Percentiles rank a stretch among this genome's conserved stretches.
phyloP scores from a whole-genome alignment of 305 asterid genomes.

The Striga hermonthica region DNA sequence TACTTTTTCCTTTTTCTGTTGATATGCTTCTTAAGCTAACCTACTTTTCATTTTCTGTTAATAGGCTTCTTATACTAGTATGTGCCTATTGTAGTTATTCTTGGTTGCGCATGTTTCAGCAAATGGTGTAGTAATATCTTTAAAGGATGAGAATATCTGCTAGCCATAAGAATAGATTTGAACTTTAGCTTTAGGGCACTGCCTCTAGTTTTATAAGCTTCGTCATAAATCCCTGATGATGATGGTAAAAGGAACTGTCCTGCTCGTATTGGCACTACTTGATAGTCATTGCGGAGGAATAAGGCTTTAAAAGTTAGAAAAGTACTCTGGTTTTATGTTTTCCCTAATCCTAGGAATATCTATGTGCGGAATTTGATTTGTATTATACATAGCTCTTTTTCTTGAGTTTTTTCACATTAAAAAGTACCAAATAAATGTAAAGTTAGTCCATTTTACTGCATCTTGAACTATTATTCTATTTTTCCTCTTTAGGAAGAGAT shows the following conservation, averaged over 20 bases:
- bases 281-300: not conserved
- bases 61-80: not conserved
- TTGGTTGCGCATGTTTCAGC: slow-evolving; percentile 21
- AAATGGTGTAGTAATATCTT: slow-evolving; percentile 10
- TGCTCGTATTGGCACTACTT: not conserved
- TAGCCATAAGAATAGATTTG: not conserved
- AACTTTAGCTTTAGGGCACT: not conserved
- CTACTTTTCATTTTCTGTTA: not conserved
- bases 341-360: too few species aligned
- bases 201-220: too few species aligned
- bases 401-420: not conserved
- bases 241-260: slow-evolving; percentile 6
- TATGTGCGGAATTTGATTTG: not conserved
- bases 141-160: slow-evolving; percentile 1
- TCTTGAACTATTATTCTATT: slow-evolving; percentile 23
- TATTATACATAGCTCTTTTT: slow-evolving; percentile 8
- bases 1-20: too few species aligned
- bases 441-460: not conserved
- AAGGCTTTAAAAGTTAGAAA: not conserved
- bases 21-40: too few species aligned
- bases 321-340: not conserved
- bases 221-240: not conserved
- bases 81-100: slow-evolving; percentile 4
- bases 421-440: not conserved
- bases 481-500: slow-evolving; percentile 66